Percentiles rank a stretch among this genome's conserved stretches.
Conservation (phyloP, 257 asterid species). For the Solanum tacnaense region DNA sequence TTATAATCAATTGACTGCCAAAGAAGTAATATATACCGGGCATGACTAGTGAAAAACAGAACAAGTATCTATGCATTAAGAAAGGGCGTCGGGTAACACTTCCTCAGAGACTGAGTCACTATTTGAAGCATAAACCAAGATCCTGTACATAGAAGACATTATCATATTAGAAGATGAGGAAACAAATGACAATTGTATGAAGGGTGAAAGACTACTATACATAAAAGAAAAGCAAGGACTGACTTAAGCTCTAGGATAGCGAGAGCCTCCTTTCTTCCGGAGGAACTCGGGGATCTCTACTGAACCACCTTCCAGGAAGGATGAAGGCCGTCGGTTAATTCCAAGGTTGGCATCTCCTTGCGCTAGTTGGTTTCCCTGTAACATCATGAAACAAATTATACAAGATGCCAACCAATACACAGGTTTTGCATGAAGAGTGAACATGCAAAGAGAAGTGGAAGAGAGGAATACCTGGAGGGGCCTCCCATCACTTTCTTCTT, state of each 20-base stretch:
- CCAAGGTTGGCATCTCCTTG: slow-evolving; percentile 56
- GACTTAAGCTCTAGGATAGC: slow-evolving; percentile 71
- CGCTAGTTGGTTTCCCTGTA: slow-evolving; percentile 53
- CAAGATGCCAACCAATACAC: neutral
- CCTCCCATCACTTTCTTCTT: slow-evolving; percentile 64
- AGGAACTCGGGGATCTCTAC: slow-evolving; percentile 89
- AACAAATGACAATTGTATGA: neutral
- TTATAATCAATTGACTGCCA: neutral
- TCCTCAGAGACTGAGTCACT: neutral
- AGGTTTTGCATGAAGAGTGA: neutral
- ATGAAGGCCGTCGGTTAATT: slow-evolving; percentile 51
- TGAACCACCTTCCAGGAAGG: slow-evolving; percentile 60
- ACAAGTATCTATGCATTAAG: neutral
- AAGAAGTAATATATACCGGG: neutral
- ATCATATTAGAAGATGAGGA: neutral
- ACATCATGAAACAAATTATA: neutral
- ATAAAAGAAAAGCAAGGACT: neutral
- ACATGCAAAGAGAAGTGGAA: neutral
- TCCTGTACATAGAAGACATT: neutral
- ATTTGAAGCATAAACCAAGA: neutral
- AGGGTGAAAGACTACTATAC: neutral
- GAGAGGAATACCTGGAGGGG: slow-evolving; percentile 47
- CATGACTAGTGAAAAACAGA: neutral
- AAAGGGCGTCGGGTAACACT: neutral
- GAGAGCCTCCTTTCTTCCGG: slow-evolving; percentile 81